phyloP scores from a whole-genome alignment of 2,329 filamentous ascomycete genomes.

The Fusarium sp. region DNA sequence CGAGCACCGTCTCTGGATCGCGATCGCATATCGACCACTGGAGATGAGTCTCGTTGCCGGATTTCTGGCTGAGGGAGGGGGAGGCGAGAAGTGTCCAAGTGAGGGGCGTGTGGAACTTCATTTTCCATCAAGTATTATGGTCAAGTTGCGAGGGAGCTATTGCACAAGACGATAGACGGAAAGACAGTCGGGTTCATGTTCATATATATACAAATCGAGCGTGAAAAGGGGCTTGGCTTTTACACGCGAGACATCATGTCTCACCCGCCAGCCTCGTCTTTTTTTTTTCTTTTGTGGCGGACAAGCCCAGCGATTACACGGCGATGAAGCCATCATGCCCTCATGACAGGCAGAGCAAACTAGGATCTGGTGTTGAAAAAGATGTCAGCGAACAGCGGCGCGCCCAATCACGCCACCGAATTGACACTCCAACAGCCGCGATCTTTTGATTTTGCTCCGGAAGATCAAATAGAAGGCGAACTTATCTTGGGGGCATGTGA shows the following conservation, averaged over 20 bases:
- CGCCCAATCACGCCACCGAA: constrained; percentile 15
- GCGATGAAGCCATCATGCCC: constrained; percentile 3
- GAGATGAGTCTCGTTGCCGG: constrained; percentile 27
- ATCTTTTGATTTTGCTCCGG: not conserved
- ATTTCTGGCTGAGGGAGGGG: not conserved
- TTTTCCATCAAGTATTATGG: not conserved
- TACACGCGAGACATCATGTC: not conserved
- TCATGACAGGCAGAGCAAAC: constrained; percentile 1
- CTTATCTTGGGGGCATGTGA: not conserved
- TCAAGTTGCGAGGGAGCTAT: not conserved
- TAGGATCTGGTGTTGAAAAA: not conserved
- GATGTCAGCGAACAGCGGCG: not conserved
- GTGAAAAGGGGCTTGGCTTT: not conserved
- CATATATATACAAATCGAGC: not conserved
- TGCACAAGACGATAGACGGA: not conserved
- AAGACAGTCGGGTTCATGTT: not conserved
- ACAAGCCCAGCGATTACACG: not conserved
- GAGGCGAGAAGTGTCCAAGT: not conserved
- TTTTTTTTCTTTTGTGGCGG: not conserved
- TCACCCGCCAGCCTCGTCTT: not conserved
- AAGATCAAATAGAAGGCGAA: not conserved
- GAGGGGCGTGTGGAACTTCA: constrained; percentile 14
- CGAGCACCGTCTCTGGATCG: constrained; percentile 25
- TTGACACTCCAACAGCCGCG: constrained; percentile 6
- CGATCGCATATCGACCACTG: constrained; percentile 38